These are phyloP conservation scores for Candida tallmaniae DNA, from an alignment of 805 yeast species.

Conservation along the genomic window DNA sequence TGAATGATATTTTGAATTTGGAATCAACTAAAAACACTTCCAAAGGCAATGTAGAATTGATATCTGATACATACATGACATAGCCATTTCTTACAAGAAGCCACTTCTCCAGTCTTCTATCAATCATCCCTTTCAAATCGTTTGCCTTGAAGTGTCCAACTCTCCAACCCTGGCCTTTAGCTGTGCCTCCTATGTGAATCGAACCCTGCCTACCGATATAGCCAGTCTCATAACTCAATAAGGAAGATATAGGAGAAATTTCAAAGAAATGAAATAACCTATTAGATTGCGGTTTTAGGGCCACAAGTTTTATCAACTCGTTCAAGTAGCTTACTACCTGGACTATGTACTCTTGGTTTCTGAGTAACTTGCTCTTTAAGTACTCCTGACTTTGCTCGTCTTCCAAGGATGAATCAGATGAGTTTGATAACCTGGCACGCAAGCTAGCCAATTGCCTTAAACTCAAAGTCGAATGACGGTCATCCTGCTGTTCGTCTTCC, in stretches of 20 bases:
- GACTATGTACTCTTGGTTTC: conserved; percentile 36
- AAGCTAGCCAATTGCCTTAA: conserved; percentile 23
- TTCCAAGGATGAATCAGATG: conserved; percentile 11
- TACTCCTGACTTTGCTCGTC: conserved; percentile 27
- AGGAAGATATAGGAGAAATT: conserved; percentile 79
- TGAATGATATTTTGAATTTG: conserved; percentile 53
- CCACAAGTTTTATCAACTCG: conserved; percentile 51
- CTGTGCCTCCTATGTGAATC: conserved; percentile 72
- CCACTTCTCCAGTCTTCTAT: conserved; percentile 92
- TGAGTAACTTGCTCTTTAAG: conserved; percentile 17
- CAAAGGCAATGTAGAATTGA: conserved; percentile 79
- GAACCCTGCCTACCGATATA: conserved; percentile 88
- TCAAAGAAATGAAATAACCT: conserved; percentile 83
- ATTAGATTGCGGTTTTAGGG: conserved; percentile 77
- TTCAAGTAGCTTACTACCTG: conserved; percentile 66
- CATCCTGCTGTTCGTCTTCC: not conserved
- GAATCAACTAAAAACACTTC: conserved; percentile 91
- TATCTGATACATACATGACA: conserved; percentile 78
- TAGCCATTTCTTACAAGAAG: conserved; percentile 80
- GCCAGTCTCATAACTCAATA: conserved; percentile 76
- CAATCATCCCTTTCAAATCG: conserved; percentile 82
- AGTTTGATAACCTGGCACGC: conserved; percentile 26
- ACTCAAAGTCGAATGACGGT: conserved; percentile 5
- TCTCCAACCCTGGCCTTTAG: conserved; percentile 92
- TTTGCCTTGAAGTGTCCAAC: conserved; percentile 81